These are phyloP conservation scores for Paraconiothyrium brasiliense DNA, from an alignment of 2,329 filamentous ascomycete genomes.

Conservation along the genomic window DNA sequence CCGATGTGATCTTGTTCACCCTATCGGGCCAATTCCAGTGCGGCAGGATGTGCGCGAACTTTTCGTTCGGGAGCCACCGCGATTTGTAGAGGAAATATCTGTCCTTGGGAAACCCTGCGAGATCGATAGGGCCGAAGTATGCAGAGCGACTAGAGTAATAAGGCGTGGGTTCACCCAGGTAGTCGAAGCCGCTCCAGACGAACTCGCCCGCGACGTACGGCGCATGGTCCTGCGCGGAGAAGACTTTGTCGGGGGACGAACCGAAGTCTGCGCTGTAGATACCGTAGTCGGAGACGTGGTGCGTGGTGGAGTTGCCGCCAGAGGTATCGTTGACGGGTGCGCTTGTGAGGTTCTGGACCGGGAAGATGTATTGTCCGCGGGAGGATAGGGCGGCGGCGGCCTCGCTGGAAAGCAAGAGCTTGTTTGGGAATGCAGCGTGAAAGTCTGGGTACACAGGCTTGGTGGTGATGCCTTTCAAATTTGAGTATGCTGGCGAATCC, in stretches of 20 bases:
- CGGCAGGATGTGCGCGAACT: constrained; percentile 63
- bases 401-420: constrained; percentile 51
- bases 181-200: constrained; percentile 63
- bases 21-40: constrained; percentile 66
- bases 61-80: constrained; percentile 60
- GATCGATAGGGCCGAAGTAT: constrained; percentile 66
- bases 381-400: constrained; percentile 57
- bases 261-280: constrained; percentile 60
- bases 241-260: constrained; percentile 64
- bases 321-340: constrained; percentile 50
- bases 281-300: constrained; percentile 61
- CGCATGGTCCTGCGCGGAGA: constrained; percentile 58
- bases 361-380: constrained; percentile 63
- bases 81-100: constrained; percentile 65
- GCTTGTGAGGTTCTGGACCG: constrained; percentile 54
- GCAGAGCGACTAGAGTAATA: constrained; percentile 60
- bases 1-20: constrained; percentile 59
- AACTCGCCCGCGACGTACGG: constrained; percentile 64
- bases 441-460: constrained; percentile 57
- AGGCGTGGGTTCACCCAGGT: constrained; percentile 61
- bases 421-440: constrained; percentile 57
- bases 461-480: constrained; percentile 42
- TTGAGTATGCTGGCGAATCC: constrained; percentile 40
- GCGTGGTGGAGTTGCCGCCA: constrained; percentile 47
- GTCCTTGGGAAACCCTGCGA: constrained; percentile 67